These are phyloP conservation scores for Penicillium mononematosum DNA, from an alignment of 495 filamentous ascomycete genomes.

Conservation along the genomic window DNA sequence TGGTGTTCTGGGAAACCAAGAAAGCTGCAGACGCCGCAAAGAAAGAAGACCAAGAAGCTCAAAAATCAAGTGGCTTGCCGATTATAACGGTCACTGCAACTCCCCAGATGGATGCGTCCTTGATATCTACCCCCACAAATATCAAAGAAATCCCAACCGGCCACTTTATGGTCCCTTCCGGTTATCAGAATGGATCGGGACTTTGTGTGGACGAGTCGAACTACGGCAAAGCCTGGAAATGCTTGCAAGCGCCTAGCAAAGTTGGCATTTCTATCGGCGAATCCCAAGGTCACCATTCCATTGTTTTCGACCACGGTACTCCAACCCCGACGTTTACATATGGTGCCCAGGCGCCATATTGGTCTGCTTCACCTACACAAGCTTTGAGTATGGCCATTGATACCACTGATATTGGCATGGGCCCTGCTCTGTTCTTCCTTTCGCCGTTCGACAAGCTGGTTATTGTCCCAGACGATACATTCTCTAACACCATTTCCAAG, in stretches of 20 bases:
- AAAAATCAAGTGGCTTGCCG: conserved; percentile 23
- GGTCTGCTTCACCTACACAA: conserved; percentile 43
- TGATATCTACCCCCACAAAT: conserved; percentile 56
- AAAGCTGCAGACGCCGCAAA: conserved; percentile 36
- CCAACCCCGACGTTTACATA: conserved; percentile 54
- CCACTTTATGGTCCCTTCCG: conserved; percentile 58
- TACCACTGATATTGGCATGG: conserved; percentile 56
- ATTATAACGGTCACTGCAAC: conserved; percentile 55
- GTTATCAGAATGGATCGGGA: conserved; percentile 56
- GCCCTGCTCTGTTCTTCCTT: conserved; percentile 74
- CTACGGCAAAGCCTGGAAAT: conserved; percentile 70
- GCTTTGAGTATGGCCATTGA: conserved; percentile 64
- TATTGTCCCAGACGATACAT: conserved; percentile 58
- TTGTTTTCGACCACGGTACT: conserved; percentile 28
- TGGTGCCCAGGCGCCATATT: conserved; percentile 67
- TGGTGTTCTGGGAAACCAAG: conserved; percentile 49
- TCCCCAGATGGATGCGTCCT: conserved; percentile 60
- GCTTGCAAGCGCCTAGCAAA: conserved; percentile 40
- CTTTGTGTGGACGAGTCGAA: conserved; percentile 63
- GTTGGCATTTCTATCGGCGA: conserved; percentile 41
- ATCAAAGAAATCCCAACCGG: conserved; percentile 64
- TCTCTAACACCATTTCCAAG: conserved; percentile 36
- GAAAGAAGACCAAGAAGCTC: conserved; percentile 12
- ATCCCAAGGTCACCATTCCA: conserved; percentile 22
- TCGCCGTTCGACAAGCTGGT: conserved; percentile 76